Percentiles rank a stretch among this genome's conserved stretches.
Evolutionary conservation across 202 grass and related monocot species (phyloP).

Genomic region (Schoenoplectus tabernaemontani): DNA sequence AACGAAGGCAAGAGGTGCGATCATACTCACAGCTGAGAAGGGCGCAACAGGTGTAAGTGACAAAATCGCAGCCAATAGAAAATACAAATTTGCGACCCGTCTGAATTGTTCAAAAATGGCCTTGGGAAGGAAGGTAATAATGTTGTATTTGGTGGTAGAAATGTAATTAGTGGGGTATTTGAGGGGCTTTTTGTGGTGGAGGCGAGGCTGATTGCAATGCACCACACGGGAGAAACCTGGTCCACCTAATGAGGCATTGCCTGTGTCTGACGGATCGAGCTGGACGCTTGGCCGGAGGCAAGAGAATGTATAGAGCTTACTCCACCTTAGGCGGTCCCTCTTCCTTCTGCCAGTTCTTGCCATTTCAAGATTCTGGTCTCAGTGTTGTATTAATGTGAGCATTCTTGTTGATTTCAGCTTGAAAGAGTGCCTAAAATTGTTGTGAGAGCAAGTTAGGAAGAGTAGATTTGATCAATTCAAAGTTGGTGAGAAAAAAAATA

Average conservation of each 20-base stretch:
- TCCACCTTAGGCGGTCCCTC: slow-evolving; percentile 85
- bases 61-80: slow-evolving; percentile 83
- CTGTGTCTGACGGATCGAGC: slow-evolving; percentile 13
- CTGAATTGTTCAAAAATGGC: slow-evolving; percentile 98
- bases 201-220: slow-evolving; percentile 58
- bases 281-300: slow-evolving; percentile 41
- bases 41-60: slow-evolving; percentile 85
- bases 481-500: too few relatives aligned
- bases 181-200: slow-evolving; percentile 67
- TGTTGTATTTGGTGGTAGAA: slow-evolving; percentile 96
- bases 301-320: slow-evolving; percentile 85
- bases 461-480: too few relatives aligned
- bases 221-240: slow-evolving; percentile 77
- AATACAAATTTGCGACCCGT: slow-evolving; percentile 91
- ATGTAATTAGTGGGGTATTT: slow-evolving; percentile 87
- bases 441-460: too few relatives aligned
- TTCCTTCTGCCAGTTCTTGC: slow-evolving; percentile 42
- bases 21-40: slow-evolving; percentile 78
- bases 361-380: slow-evolving; percentile 37
- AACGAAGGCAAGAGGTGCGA: slow-evolving; percentile 72
- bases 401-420: too few relatives aligned
- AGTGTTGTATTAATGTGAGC: slow-evolving; percentile 33
- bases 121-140: slow-evolving; percentile 88
- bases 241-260: slow-evolving; percentile 40
- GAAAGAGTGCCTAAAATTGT: too few relatives aligned